A percentile compares a stretch with the other conserved stretches of the same genome.
phyloP scores from a whole-genome alignment of 108 stramenopile species.

The Stephanodiscus minutulus region DNA sequence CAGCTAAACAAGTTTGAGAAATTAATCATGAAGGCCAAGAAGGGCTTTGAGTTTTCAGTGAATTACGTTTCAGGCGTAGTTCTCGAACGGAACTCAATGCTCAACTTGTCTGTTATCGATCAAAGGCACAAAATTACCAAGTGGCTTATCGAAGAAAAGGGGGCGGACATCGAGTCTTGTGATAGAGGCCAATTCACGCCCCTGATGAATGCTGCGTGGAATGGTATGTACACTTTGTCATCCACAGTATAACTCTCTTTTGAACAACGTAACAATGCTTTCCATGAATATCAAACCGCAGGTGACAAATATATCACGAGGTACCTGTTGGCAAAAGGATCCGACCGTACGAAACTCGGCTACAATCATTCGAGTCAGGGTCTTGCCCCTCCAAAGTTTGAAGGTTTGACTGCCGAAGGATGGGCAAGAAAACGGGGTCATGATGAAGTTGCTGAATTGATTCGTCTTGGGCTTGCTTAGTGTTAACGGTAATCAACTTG shows the following conservation, averaged over 20 bases:
- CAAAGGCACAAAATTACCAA: conserved; percentile 68
- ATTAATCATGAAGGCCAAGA: conserved; percentile 57
- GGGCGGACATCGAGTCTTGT: conserved; percentile 71
- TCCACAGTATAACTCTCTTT: not conserved
- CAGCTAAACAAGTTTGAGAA: conserved; percentile 74
- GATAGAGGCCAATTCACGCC: conserved; percentile 86
- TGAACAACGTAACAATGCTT: not conserved
- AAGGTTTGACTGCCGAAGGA: conserved; percentile 73
- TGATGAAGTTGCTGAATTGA: conserved; percentile 70
- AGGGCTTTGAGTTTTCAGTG: conserved; percentile 66
- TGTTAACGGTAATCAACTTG: not conserved
- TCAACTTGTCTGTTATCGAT: conserved; percentile 81
- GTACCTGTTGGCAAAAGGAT: conserved; percentile 63
- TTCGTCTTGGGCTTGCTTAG: conserved; percentile 52
- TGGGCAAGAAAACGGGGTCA: conserved; percentile 76
- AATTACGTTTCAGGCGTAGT: conserved; percentile 81
- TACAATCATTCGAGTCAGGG: conserved; percentile 68
- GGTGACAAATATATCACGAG: conserved; percentile 64
- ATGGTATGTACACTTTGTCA: conserved; percentile 33
- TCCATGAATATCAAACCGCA: not conserved
- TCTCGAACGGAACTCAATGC: conserved; percentile 77
- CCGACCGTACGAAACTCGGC: conserved; percentile 64
- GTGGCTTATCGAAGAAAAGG: conserved; percentile 77
- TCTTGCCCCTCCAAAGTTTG: conserved; percentile 68
- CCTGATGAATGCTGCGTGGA: conserved; percentile 79